Conservation (phyloP, 352 stramenopile genomes). For the Pythium insidiosum region DNA sequence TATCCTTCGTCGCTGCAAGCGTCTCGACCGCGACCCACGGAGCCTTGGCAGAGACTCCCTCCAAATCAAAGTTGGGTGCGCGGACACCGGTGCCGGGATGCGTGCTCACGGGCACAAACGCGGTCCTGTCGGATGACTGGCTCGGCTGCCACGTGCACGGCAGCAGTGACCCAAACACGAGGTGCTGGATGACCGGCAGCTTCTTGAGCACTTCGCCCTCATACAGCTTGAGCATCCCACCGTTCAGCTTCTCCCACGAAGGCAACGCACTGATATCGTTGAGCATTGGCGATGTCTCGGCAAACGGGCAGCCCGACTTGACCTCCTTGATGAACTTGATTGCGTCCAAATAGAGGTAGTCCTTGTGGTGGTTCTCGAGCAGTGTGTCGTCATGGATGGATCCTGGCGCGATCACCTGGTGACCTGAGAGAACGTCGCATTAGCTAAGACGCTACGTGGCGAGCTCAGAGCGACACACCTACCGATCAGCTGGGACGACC, state of each 20-base stretch:
- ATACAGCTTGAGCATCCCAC: constrained; percentile 87
- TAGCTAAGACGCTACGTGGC: no score
- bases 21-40: constrained; percentile 61
- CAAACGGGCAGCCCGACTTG: constrained; percentile 87
- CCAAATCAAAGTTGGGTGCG: constrained; percentile 63
- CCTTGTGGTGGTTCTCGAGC: constrained; percentile 43
- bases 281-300: constrained; percentile 92
- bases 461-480: neutral
- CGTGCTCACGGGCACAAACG: constrained; percentile 49
- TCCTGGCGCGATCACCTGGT: constrained; percentile 58
- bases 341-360: constrained; percentile 92
- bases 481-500: constrained; percentile 91
- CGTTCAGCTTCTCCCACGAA: constrained; percentile 90
- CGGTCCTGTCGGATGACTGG: constrained; percentile 35
- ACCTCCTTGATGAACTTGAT: constrained; percentile 91
- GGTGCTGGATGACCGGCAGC: constrained; percentile 97
- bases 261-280: constrained; percentile 88
- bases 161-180: constrained; percentile 95
- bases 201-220: constrained; percentile 98
- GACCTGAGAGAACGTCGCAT: constrained; percentile 30
- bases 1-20: constrained; percentile 35
- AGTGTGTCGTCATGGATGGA: constrained; percentile 69
- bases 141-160: constrained; percentile 73
- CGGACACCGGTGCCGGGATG: constrained; percentile 49
- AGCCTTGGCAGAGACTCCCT: constrained; percentile 44